Base-by-base conservation (phyloP, 495 filamentous ascomycete species). In the Daldinia vernicosa region DNA sequence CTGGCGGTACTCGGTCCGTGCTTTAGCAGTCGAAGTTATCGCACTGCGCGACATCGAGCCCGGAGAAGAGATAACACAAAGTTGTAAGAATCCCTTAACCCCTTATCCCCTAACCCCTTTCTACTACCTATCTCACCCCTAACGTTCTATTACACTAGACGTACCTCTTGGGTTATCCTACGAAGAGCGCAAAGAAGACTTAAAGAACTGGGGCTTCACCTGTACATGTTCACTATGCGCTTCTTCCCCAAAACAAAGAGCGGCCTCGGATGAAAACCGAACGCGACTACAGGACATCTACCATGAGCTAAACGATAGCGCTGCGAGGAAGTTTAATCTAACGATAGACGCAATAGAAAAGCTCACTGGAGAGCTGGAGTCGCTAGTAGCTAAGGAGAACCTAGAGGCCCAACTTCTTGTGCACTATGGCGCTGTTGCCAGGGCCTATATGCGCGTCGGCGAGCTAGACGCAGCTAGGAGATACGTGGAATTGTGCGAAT, bases 41-140 rank as follows among this genome's bases (percentile, higher is more conserved):
- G 77, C 79, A 9, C 45, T 79, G 28, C 67, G 78, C 26, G 77
- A 78, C 12, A 76, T 80, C 14, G 50, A 72, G 11, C 35, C 58
- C 1, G 77, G 79, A 5, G 78, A 81, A 17, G 79, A 81, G 35
- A 70, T 81, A 30, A 70, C 71, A 22, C 76, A 81, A 30, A 79
- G 76, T 55, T 81, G 78, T 79, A 67, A 68, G 75, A n/a, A n/a
- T n/a, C n/a, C n/a, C n/a, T n/a, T n/a, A n/a, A 60, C 22, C 11
- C 7, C 43, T 47, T 24, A 47, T 5, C 8, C 12, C 19, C 22
- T 12, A 11, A 3, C 43, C 43, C 43, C 19, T 24, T 11, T 47
- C 43, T 3, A 47, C 43, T 1, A 1, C 24, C 15, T 47, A 1
- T 47, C 15, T 47, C 1, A 1, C 12, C 26, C 1, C 8, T 30